Evolutionary conservation across 1,284 basidiomycete genomes (phyloP), one percentile per base, ranked within the genome.

Genomic region (Omphalotus olearius): DNA sequence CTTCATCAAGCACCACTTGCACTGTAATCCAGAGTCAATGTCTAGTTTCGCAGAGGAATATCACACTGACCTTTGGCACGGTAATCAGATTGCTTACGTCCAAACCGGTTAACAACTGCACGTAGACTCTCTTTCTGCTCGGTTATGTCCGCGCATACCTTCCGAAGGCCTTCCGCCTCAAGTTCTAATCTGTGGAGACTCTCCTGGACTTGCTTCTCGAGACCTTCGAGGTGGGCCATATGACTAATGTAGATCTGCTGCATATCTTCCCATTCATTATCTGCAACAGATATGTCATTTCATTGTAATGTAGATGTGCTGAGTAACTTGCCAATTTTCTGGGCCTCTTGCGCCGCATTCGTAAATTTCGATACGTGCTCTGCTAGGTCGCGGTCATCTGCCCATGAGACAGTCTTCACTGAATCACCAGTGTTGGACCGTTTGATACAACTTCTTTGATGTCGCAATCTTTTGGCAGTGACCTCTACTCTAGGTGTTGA

Each of bases 371-470:
- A 70, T 56, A 83, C 70, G 57, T 82, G 80, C 9, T 74, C 73
- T 35, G 75, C 70, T 68, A 79, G 74, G 52, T 82, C 81, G 16
- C 70, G 72, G 52, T 82, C 76, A 68, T 85, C 84, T 28, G 85
- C 85, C 85, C 85, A 87, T 33, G 84, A 83, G 6, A 87, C 85
- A 6, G 79, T 77, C 68, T 87, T 87, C n/a, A 69, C 66, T 30
- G 80, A 69, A 56, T 82, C 79, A 35, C 71, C 74, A 45, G 75
- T 68, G 56, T 80, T 84, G 48, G 75, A 62, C 47, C 80, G 76
- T 66, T 79, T 85, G 56, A 86, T 73, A 57, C 80, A 83, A 59
- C 85, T 86, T 50, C 82, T 69, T 55, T 78, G 69, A 50, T 76
- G 78, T 33, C 72, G 66, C 11, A 80, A 58, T 36, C 61, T 65